Percentiles rank a stretch among this genome's conserved stretches.
phyloP scores from a whole-genome alignment of 2,329 filamentous ascomycete species.

The Trichophyton rubrum region DNA sequence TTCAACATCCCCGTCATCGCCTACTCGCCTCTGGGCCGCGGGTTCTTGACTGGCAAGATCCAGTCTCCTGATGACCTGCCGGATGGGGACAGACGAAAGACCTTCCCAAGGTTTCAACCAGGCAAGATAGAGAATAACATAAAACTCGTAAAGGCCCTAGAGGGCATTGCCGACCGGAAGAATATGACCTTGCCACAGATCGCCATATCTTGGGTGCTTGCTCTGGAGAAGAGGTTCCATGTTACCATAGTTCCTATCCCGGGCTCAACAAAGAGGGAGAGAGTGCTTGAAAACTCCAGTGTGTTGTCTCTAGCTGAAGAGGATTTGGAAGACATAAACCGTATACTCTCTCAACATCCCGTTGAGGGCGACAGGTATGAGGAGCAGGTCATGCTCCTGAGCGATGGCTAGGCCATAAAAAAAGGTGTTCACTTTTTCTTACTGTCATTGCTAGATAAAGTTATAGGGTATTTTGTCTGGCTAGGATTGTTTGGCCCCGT shows the following conservation, averaged over 20 bases:
- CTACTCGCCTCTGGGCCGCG: constrained; percentile 48
- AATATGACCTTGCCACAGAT: constrained; percentile 35
- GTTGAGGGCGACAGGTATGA: constrained; percentile 4
- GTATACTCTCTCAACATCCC: neutral
- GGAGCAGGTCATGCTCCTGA: neutral
- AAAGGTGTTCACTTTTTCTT: neutral
- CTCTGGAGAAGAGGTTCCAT: constrained; percentile 23
- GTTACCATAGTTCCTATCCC: constrained; percentile 17
- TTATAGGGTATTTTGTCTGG: neutral
- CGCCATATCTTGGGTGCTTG: constrained; percentile 38
- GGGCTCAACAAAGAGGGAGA: constrained; percentile 17
- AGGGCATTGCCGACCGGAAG: constrained; percentile 35
- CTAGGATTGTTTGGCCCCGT: no score
- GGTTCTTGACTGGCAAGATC: constrained; percentile 42
- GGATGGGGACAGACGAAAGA: constrained; percentile 34
- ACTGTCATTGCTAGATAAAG: neutral
- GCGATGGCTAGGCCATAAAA: neutral
- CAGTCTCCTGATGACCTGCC: constrained; percentile 36
- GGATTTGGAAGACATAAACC: constrained; percentile 3
- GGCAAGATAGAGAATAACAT: constrained; percentile 39
- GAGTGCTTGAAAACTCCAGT: constrained; percentile 2
- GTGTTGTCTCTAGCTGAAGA: neutral
- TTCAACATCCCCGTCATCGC: constrained; percentile 46
- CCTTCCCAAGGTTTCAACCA: constrained; percentile 39
- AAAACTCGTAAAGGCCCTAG: constrained; percentile 36